phyloP scores from a whole-genome alignment of 805 yeast genomes.

The Candida vaughaniae region DNA sequence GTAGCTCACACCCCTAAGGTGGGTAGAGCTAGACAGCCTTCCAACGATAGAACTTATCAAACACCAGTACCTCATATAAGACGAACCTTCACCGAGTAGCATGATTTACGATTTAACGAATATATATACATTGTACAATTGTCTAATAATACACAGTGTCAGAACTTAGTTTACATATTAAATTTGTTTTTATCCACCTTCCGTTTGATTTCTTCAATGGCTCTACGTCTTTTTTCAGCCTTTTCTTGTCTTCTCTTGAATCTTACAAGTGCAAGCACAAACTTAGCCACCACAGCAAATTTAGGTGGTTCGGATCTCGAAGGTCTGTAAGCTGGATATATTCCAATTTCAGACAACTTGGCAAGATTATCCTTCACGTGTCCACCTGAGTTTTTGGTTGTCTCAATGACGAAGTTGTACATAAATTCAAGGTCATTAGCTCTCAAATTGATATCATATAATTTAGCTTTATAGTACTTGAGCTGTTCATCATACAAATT shows the following conservation, averaged over 20 bases:
- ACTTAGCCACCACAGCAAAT: conserved; percentile 33
- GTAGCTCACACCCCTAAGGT: conserved; percentile 37
- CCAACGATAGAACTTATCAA: conserved; percentile 39
- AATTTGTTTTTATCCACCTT: conserved; percentile 20
- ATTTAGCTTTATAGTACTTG: conserved; percentile 46
- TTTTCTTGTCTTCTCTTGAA: conserved; percentile 29
- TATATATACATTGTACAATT: conserved; percentile 4
- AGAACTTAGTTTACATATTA: conserved; percentile 22
- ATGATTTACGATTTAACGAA: not conserved
- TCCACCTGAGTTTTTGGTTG: conserved; percentile 28
- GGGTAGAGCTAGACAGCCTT: conserved; percentile 34
- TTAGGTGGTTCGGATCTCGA: conserved; percentile 20
- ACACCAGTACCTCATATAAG: conserved; percentile 43
- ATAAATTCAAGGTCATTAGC: conserved; percentile 34
- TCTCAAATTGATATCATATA: conserved; percentile 41
- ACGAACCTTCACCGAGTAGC: conserved; percentile 11
- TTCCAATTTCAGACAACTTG: conserved; percentile 29
- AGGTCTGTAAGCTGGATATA: conserved; percentile 27
- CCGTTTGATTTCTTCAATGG: conserved; percentile 17
- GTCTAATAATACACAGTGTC: conserved; percentile 22
- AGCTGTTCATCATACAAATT: conserved; percentile 32
- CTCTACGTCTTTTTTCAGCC: conserved; percentile 24
- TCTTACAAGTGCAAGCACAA: conserved; percentile 37
- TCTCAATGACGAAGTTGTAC: conserved; percentile 30
- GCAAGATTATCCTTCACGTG: conserved; percentile 20